These are phyloP conservation scores for Talaromyces sp. DNA, from an alignment of 2,329 filamentous ascomycete genomes.

Conservation along the genomic window DNA sequence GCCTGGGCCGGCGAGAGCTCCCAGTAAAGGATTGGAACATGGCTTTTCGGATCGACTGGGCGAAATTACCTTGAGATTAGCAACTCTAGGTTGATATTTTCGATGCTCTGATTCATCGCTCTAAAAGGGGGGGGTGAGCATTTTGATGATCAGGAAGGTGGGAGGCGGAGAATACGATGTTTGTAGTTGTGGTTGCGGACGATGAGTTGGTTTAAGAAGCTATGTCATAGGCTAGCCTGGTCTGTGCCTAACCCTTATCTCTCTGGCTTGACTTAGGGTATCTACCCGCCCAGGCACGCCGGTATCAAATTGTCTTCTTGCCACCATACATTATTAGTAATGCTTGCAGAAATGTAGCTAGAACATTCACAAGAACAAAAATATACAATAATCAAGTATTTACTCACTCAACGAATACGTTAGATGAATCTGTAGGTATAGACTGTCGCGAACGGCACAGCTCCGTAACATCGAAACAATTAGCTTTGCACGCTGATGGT, in stretches of 20 bases:
- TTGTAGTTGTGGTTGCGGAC: background rate
- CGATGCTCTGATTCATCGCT: slow-evolving; percentile 8
- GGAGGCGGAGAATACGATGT: background rate
- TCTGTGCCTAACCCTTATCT: background rate
- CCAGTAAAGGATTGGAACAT: slow-evolving; percentile 96
- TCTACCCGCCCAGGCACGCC: background rate
- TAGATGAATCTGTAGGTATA: background rate
- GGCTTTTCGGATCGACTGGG: slow-evolving; percentile 21
- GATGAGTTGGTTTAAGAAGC: slow-evolving; percentile 1
- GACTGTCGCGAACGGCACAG: background rate
- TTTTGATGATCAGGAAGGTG: background rate
- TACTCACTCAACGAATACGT: background rate
- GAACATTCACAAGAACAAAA: background rate
- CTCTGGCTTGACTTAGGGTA: background rate
- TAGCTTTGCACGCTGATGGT: background rate
- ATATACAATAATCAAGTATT: background rate
- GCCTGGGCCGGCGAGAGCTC: slow-evolving; percentile 75
- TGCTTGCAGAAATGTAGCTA: background rate
- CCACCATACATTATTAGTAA: slow-evolving; percentile 1
- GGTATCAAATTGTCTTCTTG: background rate
- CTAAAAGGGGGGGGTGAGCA: background rate
- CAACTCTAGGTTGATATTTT: background rate
- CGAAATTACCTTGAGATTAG: slow-evolving; percentile 4
- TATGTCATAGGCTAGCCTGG: slow-evolving; percentile 11
- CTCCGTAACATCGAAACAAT: background rate